Percentiles rank a stretch among this genome's conserved stretches.
These are phyloP conservation scores for Beauveria sp. DNA, from an alignment of 2,329 filamentous ascomycete species.

Conservation along the genomic window DNA sequence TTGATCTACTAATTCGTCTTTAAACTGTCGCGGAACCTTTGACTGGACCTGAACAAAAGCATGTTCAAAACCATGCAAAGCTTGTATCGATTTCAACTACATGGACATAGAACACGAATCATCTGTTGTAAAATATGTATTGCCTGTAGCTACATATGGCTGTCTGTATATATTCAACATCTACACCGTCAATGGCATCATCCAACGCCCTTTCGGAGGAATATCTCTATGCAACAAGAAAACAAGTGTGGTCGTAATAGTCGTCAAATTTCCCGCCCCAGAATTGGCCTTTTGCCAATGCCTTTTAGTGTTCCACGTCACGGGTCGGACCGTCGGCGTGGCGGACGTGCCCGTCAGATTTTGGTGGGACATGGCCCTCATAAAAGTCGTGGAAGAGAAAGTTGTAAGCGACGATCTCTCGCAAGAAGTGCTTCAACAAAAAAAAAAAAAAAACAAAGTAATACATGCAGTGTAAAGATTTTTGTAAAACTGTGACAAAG, in stretches of 20 bases:
- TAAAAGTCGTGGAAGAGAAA: neutral
- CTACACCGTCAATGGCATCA: neutral
- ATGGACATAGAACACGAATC: neutral
- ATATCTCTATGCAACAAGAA: neutral
- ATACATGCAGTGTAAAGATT: neutral
- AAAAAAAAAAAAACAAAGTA: neutral
- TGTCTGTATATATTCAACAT: constrained; percentile 1
- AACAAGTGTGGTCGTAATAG: neutral
- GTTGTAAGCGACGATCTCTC: neutral
- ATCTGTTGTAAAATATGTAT: neutral
- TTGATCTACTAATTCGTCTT: no score
- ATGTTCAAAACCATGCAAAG: no score
- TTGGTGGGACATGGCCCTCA: neutral
- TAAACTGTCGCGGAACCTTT: no score
- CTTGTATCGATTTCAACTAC: neutral
- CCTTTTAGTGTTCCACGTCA: neutral
- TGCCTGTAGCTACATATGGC: neutral
- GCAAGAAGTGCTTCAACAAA: neutral
- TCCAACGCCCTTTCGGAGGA: neutral
- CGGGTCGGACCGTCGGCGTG: no score
- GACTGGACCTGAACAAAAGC: no score
- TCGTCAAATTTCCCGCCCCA: neutral
- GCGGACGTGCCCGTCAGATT: neutral
- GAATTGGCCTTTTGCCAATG: neutral
- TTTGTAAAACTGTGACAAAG: neutral